Percentiles rank a stretch among this genome's conserved stretches.
Conservation (phyloP, 192 early-diverging fungal genomes). For the Helicostylum pulchrum region DNA sequence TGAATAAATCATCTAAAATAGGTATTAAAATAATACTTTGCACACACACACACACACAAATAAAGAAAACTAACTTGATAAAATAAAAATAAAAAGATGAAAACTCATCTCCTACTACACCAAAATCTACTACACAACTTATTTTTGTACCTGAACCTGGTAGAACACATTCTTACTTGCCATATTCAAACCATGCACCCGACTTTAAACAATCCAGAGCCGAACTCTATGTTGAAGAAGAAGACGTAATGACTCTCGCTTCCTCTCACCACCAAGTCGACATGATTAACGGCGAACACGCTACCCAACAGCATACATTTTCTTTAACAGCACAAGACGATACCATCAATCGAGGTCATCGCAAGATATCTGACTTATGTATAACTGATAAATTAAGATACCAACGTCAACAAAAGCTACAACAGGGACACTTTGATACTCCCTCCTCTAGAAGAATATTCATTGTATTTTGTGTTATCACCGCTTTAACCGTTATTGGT, state of each 20-base stretch:
- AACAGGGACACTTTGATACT: not conserved
- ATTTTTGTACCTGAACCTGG: conserved; percentile 2
- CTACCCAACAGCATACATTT: not conserved
- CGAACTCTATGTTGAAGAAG: conserved; percentile 25
- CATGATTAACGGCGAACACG: conserved; percentile 9
- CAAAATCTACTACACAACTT: not conserved
- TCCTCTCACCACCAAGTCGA: conserved; percentile 4
- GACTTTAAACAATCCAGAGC: conserved; percentile 9
- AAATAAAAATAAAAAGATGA: not conserved
- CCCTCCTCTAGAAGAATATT: not conserved
- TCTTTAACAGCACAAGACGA: not conserved
- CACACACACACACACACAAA: not conserved
- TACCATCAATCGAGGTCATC: not conserved
- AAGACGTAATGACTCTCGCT: conserved; percentile 4
- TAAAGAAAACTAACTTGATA: too few species aligned
- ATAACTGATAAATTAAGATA: conserved; percentile 1
- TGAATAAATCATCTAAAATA: conserved; percentile 12
- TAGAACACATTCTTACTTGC: conserved; percentile 22
- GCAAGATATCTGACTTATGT: not conserved
- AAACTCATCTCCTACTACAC: not conserved
- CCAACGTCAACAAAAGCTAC: conserved; percentile 8
- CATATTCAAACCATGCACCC: conserved; percentile 21
- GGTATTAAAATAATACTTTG: not conserved
- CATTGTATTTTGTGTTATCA: not conserved
- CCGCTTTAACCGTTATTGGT: not conserved